Conservation (phyloP, 208 protist species). For the Trypanosoma melophagium region DNA sequence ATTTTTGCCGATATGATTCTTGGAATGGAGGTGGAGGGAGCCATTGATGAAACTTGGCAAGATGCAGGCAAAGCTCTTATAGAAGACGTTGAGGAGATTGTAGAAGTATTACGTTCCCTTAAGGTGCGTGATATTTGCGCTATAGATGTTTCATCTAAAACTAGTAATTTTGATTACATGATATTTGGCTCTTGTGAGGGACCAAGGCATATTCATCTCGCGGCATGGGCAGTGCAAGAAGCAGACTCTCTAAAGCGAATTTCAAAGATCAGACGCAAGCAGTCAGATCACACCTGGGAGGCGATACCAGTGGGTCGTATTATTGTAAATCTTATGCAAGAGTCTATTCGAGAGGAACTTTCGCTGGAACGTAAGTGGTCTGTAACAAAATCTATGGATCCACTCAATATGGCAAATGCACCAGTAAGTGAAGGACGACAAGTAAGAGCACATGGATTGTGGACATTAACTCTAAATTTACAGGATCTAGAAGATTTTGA, state of each 20-base stretch:
- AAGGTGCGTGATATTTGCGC: conserved; percentile 86
- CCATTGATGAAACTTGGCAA: conserved; percentile 87
- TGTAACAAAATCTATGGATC: conserved; percentile 84
- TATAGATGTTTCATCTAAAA: conserved; percentile 84
- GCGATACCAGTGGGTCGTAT: conserved; percentile 86
- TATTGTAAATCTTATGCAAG: conserved; percentile 86
- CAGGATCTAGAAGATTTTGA: conserved; percentile 92
- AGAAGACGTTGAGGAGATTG: conserved; percentile 80
- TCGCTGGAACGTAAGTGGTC: conserved; percentile 88
- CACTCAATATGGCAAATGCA: conserved; percentile 66
- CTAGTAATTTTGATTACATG: conserved; percentile 88
- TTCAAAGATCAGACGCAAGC: conserved; percentile 71
- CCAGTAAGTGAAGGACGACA: conserved; percentile 84
- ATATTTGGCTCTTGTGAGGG: conserved; percentile 88
- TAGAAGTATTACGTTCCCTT: conserved; percentile 57
- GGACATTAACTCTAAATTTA: conserved; percentile 88
- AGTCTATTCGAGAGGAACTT: conserved; percentile 73
- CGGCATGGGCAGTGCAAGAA: conserved; percentile 88
- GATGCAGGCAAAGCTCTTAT: conserved; percentile 65
- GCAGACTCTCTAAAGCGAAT: conserved; percentile 70
- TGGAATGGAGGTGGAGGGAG: conserved; percentile 89
- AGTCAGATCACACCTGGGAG: conserved; percentile 86
- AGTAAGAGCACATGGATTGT: conserved; percentile 78
- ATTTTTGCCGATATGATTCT: conserved; percentile 80
- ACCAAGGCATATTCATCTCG: conserved; percentile 84